Percentiles rank a stretch among this genome's conserved stretches.
phyloP scores from a whole-genome alignment of 1,284 basidiomycete species.

The Tylopilus sp. region DNA sequence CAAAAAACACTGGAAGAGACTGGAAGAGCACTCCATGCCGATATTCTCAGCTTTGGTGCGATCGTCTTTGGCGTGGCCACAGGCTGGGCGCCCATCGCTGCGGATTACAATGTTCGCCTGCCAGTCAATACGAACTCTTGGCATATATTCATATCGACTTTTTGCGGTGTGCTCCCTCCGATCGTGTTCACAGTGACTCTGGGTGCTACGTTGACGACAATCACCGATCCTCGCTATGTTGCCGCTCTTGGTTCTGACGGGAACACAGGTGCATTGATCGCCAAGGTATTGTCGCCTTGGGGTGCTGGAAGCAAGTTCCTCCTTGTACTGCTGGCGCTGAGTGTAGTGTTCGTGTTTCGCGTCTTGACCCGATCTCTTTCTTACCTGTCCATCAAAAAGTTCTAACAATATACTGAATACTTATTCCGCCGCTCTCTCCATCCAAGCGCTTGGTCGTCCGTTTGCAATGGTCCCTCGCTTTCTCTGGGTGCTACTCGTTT shows the following conservation, averaged over 20 bases:
- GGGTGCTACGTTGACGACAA: constrained; percentile 54
- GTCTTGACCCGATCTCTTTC: not conserved
- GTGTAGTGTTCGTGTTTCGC: constrained; percentile 39
- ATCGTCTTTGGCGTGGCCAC: constrained; percentile 54
- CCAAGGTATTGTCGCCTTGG: constrained; percentile 45
- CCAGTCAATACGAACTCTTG: constrained; percentile 42
- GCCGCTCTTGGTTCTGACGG: constrained; percentile 46
- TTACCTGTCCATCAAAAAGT: constrained; percentile 19
- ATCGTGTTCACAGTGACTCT: constrained; percentile 53
- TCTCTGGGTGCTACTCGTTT: constrained; percentile 54
- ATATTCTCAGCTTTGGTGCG: constrained; percentile 55
- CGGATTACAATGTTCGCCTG: constrained; percentile 55
- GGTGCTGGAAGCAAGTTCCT: constrained; percentile 56
- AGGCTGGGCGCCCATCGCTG: constrained; percentile 50
- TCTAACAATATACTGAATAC: constrained; percentile 61
- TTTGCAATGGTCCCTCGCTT: constrained; percentile 58
- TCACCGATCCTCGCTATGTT: constrained; percentile 49
- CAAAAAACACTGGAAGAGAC: constrained; percentile 45
- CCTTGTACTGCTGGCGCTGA: constrained; percentile 55
- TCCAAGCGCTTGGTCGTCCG: constrained; percentile 52
- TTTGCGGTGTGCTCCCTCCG: constrained; percentile 55
- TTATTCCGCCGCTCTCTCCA: constrained; percentile 53
- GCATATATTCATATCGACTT: constrained; percentile 53
- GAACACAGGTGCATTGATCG: constrained; percentile 45
- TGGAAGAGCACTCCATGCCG: constrained; percentile 42